These are phyloP conservation scores for Grigorovia humatica DNA, from an alignment of 805 yeast genomes.

Conservation along the genomic window DNA sequence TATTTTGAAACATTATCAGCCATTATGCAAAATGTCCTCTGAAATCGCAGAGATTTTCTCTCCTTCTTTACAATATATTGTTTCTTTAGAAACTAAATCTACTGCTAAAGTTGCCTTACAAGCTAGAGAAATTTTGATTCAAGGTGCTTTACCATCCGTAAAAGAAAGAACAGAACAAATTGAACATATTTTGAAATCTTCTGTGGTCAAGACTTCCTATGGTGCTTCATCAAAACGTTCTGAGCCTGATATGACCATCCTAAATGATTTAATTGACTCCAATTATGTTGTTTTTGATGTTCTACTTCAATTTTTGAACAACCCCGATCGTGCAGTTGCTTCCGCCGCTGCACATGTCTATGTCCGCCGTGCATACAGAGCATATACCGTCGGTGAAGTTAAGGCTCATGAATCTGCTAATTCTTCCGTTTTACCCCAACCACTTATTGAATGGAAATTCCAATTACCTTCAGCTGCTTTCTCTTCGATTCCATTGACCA, in stretches of 20 bases:
- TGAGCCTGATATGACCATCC: conserved; percentile 67
- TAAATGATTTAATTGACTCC: conserved; percentile 90
- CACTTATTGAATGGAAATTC: conserved; percentile 81
- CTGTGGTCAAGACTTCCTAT: conserved; percentile 81
- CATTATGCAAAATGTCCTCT: conserved; percentile 62
- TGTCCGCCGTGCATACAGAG: conserved; percentile 93
- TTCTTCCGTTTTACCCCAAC: conserved; percentile 31
- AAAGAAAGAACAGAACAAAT: conserved; percentile 94
- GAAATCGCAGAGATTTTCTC: conserved; percentile 60
- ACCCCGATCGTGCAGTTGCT: conserved; percentile 77
- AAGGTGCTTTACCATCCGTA: conserved; percentile 92
- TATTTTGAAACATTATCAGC: conserved; percentile 72
- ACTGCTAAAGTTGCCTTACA: conserved; percentile 90
- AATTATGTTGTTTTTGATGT: conserved; percentile 95
- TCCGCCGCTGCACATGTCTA: conserved; percentile 96
- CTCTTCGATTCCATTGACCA: conserved; percentile 51
- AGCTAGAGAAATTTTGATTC: conserved; percentile 92
- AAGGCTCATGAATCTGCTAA: conserved; percentile 40
- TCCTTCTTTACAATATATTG: conserved; percentile 63
- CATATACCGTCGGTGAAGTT: conserved; percentile 78
- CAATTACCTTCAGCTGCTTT: conserved; percentile 77
- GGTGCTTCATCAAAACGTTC: conserved; percentile 75
- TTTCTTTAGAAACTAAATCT: conserved; percentile 80
- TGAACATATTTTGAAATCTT: conserved; percentile 86
- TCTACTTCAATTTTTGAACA: conserved; percentile 78